Conservation (phyloP, 768 basidiomycete species). For the Amanita muscaria region DNA sequence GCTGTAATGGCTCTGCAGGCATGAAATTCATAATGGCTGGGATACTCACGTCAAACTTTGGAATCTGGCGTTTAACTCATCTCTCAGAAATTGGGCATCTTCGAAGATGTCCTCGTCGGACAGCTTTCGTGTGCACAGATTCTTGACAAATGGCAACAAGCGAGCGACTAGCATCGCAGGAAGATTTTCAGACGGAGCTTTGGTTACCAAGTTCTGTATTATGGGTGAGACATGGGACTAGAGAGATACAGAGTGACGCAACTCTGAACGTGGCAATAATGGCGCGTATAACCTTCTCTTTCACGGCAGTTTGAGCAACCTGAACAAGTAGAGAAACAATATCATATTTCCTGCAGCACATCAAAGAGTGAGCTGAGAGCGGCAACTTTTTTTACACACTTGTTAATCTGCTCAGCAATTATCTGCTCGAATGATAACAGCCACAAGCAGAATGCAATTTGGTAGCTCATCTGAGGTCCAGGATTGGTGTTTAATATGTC, state of each 20-base stretch:
- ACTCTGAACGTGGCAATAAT: constrained; percentile 89
- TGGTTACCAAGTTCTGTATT: constrained; percentile 75
- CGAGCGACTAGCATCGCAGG: constrained; percentile 89
- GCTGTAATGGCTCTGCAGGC: constrained; percentile 28
- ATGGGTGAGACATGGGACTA: background rate
- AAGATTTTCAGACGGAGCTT: constrained; percentile 82
- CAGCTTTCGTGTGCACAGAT: constrained; percentile 78
- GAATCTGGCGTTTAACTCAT: constrained; percentile 79
- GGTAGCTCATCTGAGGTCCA: constrained; percentile 92
- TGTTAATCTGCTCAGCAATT: constrained; percentile 80
- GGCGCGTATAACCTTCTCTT: constrained; percentile 95
- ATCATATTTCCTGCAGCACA: constrained; percentile 64
- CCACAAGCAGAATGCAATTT: constrained; percentile 91
- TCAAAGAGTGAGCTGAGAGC: background rate
- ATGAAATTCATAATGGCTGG: background rate
- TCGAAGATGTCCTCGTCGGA: constrained; percentile 93
- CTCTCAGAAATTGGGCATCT: constrained; percentile 80
- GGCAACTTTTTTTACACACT: constrained; percentile 47
- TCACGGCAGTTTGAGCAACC: constrained; percentile 82
- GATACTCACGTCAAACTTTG: constrained; percentile 78
- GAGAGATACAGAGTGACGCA: constrained; percentile 9
- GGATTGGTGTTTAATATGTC: constrained; percentile 76
- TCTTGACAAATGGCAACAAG: constrained; percentile 80
- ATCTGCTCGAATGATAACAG: constrained; percentile 84
- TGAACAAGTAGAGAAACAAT: constrained; percentile 78